Evolutionary conservation across 371 early-diverging fungal species (phyloP), one percentile per base, ranked within the genome.

Genomic region (Mucor velutinosus): DNA sequence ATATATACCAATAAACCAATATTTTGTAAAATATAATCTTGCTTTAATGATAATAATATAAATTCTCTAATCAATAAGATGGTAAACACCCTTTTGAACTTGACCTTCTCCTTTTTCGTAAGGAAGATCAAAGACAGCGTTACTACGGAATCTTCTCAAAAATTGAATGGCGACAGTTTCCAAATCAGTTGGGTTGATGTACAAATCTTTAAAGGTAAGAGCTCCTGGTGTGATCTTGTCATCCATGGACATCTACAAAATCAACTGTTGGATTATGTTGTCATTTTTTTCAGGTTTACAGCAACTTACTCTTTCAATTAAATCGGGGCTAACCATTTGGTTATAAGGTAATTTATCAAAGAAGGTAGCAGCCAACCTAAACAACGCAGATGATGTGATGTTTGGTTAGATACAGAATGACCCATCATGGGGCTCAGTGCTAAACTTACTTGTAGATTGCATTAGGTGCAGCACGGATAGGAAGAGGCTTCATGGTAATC

Each of bases 151-250:
- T 76, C 91, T 89, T 82, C 93, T 87, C 70, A 94, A 85, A 82
- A 89, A 95, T 60, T 90, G 90, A 61, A 93, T 84, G 71, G 94
- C 92, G 55, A 89, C 87, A 39, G 88, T 77, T 73, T 96, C 96
- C 30, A 95, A 81, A 7, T 83, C 84, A 59, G 85, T 83, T 15
- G 96, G 96, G 68, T 88, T 80, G 73, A 97, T 90, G 55, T 90
- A 91, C 60, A 96, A 81, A 61, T 97, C 95, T n/a, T 83, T 86
- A 76, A 96, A 96, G 21, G 92, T 93, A 72, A 90, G 85, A 64
- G 91, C 87, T 33, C 83, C 89, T 60, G 87, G 81, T 27, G 88
- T 88, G 49, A 91, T 86, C 69, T 85, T 81, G 67, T 95, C 95
- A 77, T 90, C 88, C 67, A 94, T 72, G 62, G 81, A 86, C 86